These are phyloP conservation scores for Plasmodium billcollinsi DNA, from an alignment of 169 alveolate species.

Conservation along the genomic window DNA sequence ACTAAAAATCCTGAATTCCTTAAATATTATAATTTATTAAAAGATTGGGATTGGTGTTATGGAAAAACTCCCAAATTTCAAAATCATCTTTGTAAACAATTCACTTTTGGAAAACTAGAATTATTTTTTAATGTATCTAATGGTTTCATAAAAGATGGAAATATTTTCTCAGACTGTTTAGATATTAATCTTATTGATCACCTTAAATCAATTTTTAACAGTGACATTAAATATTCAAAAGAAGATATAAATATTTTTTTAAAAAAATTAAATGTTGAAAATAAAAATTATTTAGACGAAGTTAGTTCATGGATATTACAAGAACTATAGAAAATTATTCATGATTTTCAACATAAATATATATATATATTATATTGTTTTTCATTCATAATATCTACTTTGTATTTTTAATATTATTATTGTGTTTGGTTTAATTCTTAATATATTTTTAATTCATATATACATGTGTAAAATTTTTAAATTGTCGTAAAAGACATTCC, in stretches of 20 bases:
- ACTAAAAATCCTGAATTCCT: constrained; percentile 68
- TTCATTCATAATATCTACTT: not conserved
- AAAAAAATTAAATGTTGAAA: constrained; percentile 43
- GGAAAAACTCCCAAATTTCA: constrained; percentile 87
- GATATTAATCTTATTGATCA: constrained; percentile 83
- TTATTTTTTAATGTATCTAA: constrained; percentile 34
- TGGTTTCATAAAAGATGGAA: constrained; percentile 71
- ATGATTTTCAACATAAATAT: too few species aligned
- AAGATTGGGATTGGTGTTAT: constrained; percentile 90
- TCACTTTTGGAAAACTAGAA: constrained; percentile 58
- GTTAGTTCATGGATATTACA: constrained; percentile 45
- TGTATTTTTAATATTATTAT: not conserved
- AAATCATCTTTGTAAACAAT: constrained; percentile 41
- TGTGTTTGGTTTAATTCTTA: not conserved
- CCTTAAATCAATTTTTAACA: constrained; percentile 53
- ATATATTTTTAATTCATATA: too few species aligned
- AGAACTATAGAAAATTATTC: constrained; percentile 5
- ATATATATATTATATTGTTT: not conserved
- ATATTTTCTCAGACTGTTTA: constrained; percentile 82
- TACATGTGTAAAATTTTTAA: too few species aligned
- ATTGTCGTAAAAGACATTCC: too few species aligned
- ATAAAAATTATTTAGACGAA: constrained; percentile 31
- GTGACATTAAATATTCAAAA: constrained; percentile 58
- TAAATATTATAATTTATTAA: constrained; percentile 50
- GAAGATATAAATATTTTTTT: constrained; percentile 31